Base-by-base conservation (phyloP, 345 rosid species). In the Salix udensis region DNA sequence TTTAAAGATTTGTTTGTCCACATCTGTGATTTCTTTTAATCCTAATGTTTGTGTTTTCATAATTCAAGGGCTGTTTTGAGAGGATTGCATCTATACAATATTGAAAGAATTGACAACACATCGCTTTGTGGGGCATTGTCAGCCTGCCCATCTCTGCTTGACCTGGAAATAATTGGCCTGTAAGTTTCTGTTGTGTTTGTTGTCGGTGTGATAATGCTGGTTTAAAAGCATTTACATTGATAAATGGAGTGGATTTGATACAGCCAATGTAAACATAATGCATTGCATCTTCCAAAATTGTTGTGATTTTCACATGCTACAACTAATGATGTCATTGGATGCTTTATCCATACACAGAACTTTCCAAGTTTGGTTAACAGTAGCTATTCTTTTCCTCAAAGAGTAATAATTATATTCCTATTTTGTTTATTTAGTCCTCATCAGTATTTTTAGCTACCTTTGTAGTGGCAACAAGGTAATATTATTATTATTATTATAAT, bases 141-240 rank as follows among this genome's bases (percentile, higher is more conserved):
- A 67, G 88, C 86, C 36, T 92, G 97, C 80, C 83, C 88, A 18
- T 87, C 89, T 77, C 88, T 94, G 72, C 83, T 87, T 72, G 98
- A 94, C 81, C 87, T 94, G 74, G 96, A 92, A 87, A 85, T 94
- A 70, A 88, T 91, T 85, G 91, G 93, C 88, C 80, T 91, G 98
- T 94, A 90, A 89, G 98, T 87, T 81, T 36, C 74, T 61, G 58
- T 58, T 75, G 23, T 52, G 52, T 74, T 67, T 34, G 71, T 71
- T 76, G 68, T 40, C 12, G 42, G 70, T 52, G 23, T 46, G 5
- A 10, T 65, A 36, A 26, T 46, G 48, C 30, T 68, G 9, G 53
- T 67, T 84, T 73, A n/a, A 75, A 77, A 40, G 18, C 23, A 66
- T 58, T 73, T 65, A 46, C 46, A 58, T 46, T n/a, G 67, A 21